Evolutionary conservation across 2,329 filamentous ascomycete genomes (phyloP), one percentile per base, ranked within the genome.

Genomic region (Aspergillus versicolor): DNA sequence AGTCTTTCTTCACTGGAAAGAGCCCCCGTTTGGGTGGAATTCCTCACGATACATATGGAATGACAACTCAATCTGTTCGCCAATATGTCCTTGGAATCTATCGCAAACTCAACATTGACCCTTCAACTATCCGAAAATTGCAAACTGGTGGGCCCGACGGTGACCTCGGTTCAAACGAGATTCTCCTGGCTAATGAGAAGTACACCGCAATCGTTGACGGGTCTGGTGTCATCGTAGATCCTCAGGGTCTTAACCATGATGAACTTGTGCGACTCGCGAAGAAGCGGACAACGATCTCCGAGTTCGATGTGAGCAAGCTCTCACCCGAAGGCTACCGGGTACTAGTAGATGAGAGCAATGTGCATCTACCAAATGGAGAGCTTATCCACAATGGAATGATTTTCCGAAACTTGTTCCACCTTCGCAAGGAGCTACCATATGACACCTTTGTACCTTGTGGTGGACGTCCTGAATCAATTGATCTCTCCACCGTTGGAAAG

Each of bases 1-100:
- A 99, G 82, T 99, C 94, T 0, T 99, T 99, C 85, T 99, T 99
- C 83, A 99, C 94, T 2, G 94, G 94, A 70, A 99, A 99, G 83
- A 96, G 91, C 66, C 94, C 92, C 52, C 94, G 90, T 76, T 84
- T 99, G 13, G 94, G 94, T 62, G 94, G 94, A 71, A 99, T 99
- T 65, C 94, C 94, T 38, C 94, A 99, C 76, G 94, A 99, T 73
- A 79, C 82, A 41, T 99, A 99, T 71, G 94, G 94, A 68, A 99
- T 99, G 94, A 99, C 94, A 1, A 97, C 94, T 0, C 79, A 97
- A 56, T 97, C 92, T 5, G 93, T 99, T 49, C 91, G 94, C 45
- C 91, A 99, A 77, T 99, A 95, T 67, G 90, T 99, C 64, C 86
- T 92, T 69, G 94, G 94, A 46, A 96, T 99, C 75, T 97, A 99